Evolutionary conservation across 2,329 filamentous ascomycete genomes (phyloP), one percentile per base, ranked within the genome.

Genomic region (Claviceps purpurea): DNA sequence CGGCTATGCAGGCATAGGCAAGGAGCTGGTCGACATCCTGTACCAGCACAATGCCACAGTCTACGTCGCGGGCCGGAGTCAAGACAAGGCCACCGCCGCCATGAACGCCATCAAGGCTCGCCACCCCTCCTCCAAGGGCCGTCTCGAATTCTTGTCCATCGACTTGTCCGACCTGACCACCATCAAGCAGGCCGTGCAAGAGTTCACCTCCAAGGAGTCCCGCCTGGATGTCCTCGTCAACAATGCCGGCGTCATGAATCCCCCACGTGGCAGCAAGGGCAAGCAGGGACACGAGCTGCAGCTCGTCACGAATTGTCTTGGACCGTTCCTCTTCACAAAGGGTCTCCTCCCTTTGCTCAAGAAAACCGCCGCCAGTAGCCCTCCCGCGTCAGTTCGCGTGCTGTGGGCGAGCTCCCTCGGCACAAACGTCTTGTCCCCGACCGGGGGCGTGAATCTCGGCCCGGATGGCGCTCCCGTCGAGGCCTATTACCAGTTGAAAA

Each of bases 31-130:
- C 37, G 70, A 70, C 41, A 70, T 82, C 3, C 67, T 83, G 11
- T 82, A 81, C 61, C 61, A 65, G 13, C 70, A 69, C 39, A 75
- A 78, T 51, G 77, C 68, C 39, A 77, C 67, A 1, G 72, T 82
- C n/a, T 81, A 79, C 61, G 61, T 79, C 26, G 76, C 76, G 4
- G 71, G 71, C 2, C 74, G 78, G 34, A 71, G 64, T 3, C 58
- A 67, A 38, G 61, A 68, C n/a, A 75, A 75, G 55, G 74, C 67
- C 13, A 61, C 63, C 2, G 55, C 60, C 0, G 74, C 75, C 41
- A 74, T 81, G 46, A 60, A 64, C 4, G 55, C 62, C 5, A 73
- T 80, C 56, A 64, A 69, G 52, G 51, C 62, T 26, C 56, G 61
- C 3, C 54, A 61, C 14, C 68, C 71, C 1, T 56, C 59, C 38